Percentiles rank a stretch among this genome's conserved stretches.
Evolutionary conservation across 768 basidiomycete species (phyloP).

Genomic region (Coprinellus micaceus): DNA sequence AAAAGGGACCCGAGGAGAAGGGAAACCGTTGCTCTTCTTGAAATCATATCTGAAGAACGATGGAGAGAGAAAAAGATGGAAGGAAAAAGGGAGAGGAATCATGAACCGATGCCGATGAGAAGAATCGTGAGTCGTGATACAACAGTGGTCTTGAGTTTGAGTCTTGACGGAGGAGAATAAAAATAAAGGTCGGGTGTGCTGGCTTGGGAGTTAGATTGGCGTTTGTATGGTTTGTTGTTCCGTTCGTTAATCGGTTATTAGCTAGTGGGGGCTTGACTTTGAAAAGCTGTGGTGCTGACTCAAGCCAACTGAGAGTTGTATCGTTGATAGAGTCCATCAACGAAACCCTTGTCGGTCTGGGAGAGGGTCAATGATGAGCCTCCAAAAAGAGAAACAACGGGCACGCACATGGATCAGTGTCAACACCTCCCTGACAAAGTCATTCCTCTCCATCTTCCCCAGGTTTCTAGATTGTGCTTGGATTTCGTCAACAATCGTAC

Average conservation of each 20-base stretch:
- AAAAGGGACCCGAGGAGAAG: too few relatives aligned
- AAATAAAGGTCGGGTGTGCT: too few relatives aligned
- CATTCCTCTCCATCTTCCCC: constrained; percentile 43
- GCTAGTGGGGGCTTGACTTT: not conserved
- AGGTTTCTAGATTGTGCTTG: constrained; percentile 18
- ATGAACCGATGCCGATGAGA: too few relatives aligned
- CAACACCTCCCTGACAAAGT: constrained; percentile 57
- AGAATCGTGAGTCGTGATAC: too few relatives aligned
- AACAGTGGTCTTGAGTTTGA: too few relatives aligned
- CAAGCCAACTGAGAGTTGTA: constrained; percentile 2
- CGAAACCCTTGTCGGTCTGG: constrained; percentile 65
- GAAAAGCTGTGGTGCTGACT: not conserved
- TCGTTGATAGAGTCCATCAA: constrained; percentile 35
- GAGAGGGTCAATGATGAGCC: constrained; percentile 8
- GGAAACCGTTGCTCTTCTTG: too few relatives aligned
- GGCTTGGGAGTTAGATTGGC: too few relatives aligned
- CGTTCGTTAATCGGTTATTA: not conserved
- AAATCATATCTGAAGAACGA: too few relatives aligned
- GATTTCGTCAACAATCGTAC: constrained; percentile 2
- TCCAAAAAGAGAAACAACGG: not conserved
- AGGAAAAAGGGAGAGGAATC: too few relatives aligned
- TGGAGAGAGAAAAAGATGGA: too few relatives aligned
- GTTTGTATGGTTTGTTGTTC: too few relatives aligned
- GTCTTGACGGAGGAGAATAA: too few relatives aligned
- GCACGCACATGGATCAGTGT: constrained; percentile 57